phyloP scores from a whole-genome alignment of 208 protist species.

The Acanthamoeba culbertsoni region DNA sequence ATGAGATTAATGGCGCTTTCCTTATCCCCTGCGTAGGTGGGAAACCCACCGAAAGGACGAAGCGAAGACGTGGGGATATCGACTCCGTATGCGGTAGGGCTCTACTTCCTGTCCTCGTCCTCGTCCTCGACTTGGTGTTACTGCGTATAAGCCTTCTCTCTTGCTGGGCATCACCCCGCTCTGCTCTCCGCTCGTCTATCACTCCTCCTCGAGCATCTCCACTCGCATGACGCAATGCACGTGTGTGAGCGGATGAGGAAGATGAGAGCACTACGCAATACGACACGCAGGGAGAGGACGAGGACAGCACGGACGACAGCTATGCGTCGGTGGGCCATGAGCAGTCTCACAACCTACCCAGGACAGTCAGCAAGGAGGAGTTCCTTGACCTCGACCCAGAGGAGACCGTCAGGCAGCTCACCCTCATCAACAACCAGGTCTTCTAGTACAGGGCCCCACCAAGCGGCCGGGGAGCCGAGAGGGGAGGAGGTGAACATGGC shows the following conservation, averaged over 20 bases:
- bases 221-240: neutral
- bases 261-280: neutral
- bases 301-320: slow-evolving; percentile 15
- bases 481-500: too few species aligned
- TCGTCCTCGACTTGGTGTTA: neutral
- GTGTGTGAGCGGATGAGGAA: neutral
- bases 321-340: neutral
- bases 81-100: neutral
- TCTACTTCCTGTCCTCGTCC: neutral
- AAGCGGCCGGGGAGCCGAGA: neutral
- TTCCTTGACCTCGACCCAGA: slow-evolving; percentile 29
- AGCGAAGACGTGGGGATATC: neutral
- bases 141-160: neutral
- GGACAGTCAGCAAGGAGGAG: neutral
- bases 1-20: neutral
- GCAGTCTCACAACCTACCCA: neutral
- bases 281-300: slow-evolving; percentile 10
- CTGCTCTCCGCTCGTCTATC: neutral
- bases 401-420: neutral
- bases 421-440: slow-evolving; percentile 13
- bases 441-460: neutral
- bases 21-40: neutral
- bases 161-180: neutral
- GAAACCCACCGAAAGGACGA: neutral
- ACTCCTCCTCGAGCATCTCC: neutral